Conservation (phyloP, 1,139 yeast species). For the Sugiyamaella novakii region DNA sequence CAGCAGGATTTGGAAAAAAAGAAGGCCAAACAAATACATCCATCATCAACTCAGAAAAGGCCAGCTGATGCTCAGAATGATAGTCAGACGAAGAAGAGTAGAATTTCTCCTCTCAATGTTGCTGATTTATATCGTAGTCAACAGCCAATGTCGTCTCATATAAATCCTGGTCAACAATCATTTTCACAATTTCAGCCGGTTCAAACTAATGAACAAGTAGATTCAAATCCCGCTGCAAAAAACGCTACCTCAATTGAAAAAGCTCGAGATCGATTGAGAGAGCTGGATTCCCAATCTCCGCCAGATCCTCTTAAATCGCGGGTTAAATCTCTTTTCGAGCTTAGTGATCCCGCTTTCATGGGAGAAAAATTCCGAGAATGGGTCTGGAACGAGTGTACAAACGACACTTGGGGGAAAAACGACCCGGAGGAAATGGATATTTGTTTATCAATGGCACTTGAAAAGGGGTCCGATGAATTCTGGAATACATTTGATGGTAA, state of each 20-base stretch:
- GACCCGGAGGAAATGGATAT: conserved; percentile 34
- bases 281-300: not conserved
- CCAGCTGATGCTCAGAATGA: not conserved
- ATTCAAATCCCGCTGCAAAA: not conserved
- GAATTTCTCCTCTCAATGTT: conserved; percentile 8
- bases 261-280: not conserved
- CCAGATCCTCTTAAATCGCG: not conserved
- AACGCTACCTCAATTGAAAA: not conserved
- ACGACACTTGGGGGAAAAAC: conserved; percentile 25
- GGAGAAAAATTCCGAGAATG: conserved; percentile 21
- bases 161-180: too few relatives aligned
- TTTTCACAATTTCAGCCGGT: not conserved
- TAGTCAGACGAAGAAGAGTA: conserved; percentile 1
- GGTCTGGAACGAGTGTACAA: conserved; percentile 27
- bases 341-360: conserved; percentile 6
- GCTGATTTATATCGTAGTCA: conserved; percentile 13
- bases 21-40: too few relatives aligned
- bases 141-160: not conserved
- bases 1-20: conserved; percentile 1
- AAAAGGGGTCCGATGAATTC: conserved; percentile 30
- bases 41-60: conserved; percentile 2
- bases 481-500: conserved; percentile 30
- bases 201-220: not conserved
- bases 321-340: conserved; percentile 6
- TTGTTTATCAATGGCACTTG: conserved; percentile 30